These are phyloP conservation scores for Penicillium cinerascens DNA, from an alignment of 495 filamentous ascomycete species.

Conservation along the genomic window DNA sequence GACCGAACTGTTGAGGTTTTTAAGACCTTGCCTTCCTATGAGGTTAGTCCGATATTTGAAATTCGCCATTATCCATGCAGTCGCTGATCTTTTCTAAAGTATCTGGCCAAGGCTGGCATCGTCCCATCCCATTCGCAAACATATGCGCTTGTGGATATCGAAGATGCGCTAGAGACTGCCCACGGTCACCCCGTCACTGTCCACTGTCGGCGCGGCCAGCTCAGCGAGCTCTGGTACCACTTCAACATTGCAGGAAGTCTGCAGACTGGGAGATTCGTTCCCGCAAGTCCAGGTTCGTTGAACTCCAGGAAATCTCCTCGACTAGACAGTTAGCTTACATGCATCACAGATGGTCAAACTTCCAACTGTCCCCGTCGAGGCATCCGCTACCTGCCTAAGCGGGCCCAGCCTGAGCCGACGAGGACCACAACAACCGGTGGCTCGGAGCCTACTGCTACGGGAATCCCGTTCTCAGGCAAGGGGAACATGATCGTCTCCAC, in stretches of 20 bases:
- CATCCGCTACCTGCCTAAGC: slow-evolving; percentile 68
- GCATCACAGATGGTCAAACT: slow-evolving; percentile 52
- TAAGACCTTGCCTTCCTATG: slow-evolving; percentile 41
- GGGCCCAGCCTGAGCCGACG: slow-evolving; percentile 32
- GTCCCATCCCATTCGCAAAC: slow-evolving; percentile 40
- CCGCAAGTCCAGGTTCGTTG: slow-evolving; percentile 53
- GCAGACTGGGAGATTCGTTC: slow-evolving; percentile 70
- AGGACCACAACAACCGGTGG: slow-evolving; percentile 32
- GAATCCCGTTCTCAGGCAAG: slow-evolving; percentile 48
- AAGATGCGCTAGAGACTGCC: slow-evolving; percentile 56
- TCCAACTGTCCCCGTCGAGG: slow-evolving; percentile 60
- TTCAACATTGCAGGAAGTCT: slow-evolving; percentile 77
- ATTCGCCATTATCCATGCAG: not conserved
- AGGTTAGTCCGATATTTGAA: slow-evolving; percentile 25
- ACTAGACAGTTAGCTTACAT: not conserved
- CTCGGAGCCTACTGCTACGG: slow-evolving; percentile 40
- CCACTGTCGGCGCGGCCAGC: slow-evolving; percentile 54
- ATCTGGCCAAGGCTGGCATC: slow-evolving; percentile 47
- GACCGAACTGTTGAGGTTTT: slow-evolving; percentile 55
- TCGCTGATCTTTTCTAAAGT: slow-evolving; percentile 22
- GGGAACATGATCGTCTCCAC: slow-evolving; percentile 59
- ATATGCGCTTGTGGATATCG: slow-evolving; percentile 62
- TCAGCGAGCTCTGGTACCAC: slow-evolving; percentile 84
- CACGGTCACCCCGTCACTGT: slow-evolving; percentile 67
- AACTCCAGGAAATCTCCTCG: not conserved